Evolutionary conservation across 2,329 filamentous ascomycete genomes (phyloP).

Genomic region (Colletotrichum theobromicola): DNA sequence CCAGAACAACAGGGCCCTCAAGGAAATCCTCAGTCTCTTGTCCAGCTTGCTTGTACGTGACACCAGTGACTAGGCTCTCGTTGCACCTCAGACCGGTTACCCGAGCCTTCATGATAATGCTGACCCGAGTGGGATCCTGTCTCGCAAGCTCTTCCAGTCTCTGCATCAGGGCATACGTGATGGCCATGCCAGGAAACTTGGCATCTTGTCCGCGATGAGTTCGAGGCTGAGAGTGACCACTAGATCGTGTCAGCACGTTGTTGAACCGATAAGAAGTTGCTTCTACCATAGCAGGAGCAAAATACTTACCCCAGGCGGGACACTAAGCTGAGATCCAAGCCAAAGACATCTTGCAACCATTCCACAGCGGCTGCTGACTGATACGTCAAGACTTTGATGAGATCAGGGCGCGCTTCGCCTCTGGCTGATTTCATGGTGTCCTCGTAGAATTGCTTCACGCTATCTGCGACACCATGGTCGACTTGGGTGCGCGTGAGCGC

Average conservation of each 20-base stretch:
- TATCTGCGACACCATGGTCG: constrained; percentile 86
- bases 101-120: constrained; percentile 98
- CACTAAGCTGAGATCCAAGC: constrained; percentile 95
- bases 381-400: constrained; percentile 99
- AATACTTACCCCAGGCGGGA: constrained; percentile 85
- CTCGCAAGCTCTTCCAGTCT: constrained; percentile 95
- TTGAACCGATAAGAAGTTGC: neutral
- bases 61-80: constrained; percentile 86
- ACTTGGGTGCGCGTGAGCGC: constrained; percentile 95
- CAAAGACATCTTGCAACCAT: constrained; percentile 99
- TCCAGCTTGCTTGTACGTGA: constrained; percentile 84
- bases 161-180: constrained; percentile 99
- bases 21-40: constrained; percentile 64
- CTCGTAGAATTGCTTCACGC: constrained; percentile 99
- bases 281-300: neutral
- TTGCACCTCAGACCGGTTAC: constrained; percentile 91
- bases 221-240: constrained; percentile 95
- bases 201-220: constrained; percentile 99
- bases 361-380: constrained; percentile 97
- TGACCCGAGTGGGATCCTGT: constrained; percentile 86
- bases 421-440: constrained; percentile 97
- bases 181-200: constrained; percentile 99
- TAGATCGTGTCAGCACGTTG: constrained; percentile 42
- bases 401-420: constrained; percentile 95
- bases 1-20: constrained; percentile 92